These are phyloP conservation scores for Cladophialophora exuberans DNA, from an alignment of 2,329 filamentous ascomycete genomes.

Conservation along the genomic window DNA sequence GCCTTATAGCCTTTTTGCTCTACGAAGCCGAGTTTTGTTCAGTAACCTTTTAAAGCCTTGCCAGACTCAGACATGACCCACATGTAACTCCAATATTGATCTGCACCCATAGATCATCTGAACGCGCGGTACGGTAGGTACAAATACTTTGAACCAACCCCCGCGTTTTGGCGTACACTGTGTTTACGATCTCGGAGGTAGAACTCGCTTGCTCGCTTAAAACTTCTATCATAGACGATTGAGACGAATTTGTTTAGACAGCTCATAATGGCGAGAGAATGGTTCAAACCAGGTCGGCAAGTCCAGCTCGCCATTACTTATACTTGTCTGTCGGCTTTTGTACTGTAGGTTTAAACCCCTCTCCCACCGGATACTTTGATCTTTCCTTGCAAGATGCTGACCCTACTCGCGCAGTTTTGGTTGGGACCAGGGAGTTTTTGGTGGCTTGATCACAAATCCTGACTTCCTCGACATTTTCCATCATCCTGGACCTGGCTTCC, in stretches of 20 bases:
- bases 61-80: conserved; percentile 12
- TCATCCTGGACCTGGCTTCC: conserved; percentile 11
- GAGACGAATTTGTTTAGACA: not conserved
- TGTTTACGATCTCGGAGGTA: conserved; percentile 9
- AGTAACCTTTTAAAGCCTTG: not conserved
- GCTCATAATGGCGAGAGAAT: conserved; percentile 7
- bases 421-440: conserved; percentile 46
- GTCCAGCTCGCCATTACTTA: conserved; percentile 43
- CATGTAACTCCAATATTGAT: conserved; percentile 7
- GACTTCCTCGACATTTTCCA: conserved; percentile 36
- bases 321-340: conserved; percentile 35
- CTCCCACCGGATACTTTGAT: not conserved
- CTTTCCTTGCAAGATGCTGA: not conserved
- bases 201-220: conserved; percentile 1
- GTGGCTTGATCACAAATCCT: conserved; percentile 37
- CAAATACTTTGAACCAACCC: conserved; percentile 9
- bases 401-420: conserved; percentile 24
- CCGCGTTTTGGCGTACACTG: conserved; percentile 9
- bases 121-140: conserved; percentile 2
- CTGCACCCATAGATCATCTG: not conserved
- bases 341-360: conserved; percentile 8
- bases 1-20: conserved; percentile 10
- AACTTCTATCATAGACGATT: not conserved
- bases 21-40: conserved; percentile 1
- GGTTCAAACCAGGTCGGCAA: conserved; percentile 14